Conservation (phyloP, 148 eudicot species). For the Rhododendron mucronatum region DNA sequence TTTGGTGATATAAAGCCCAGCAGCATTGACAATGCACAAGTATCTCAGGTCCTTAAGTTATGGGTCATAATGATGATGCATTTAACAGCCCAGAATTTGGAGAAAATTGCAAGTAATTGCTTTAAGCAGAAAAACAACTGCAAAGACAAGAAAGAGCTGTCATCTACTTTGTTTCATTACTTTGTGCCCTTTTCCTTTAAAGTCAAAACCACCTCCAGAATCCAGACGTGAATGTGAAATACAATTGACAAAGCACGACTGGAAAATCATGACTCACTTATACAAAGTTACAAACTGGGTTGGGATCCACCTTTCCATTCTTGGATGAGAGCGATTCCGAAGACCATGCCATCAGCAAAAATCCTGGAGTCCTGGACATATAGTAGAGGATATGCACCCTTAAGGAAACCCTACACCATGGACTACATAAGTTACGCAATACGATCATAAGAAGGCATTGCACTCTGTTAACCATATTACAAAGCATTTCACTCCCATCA, state of each 20-base stretch:
- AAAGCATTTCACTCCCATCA: neutral
- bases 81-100: neutral
- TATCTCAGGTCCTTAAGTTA: neutral
- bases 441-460: neutral
- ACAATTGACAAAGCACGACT: neutral
- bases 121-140: neutral
- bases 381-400: neutral
- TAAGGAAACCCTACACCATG: neutral
- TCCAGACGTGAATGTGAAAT: neutral
- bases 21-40: neutral
- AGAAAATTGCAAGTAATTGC: neutral
- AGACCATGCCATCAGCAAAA: neutral
- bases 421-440: neutral
- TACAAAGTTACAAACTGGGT: neutral
- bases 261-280: neutral
- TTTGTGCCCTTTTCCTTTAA: neutral
- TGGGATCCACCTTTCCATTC: neutral
- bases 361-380: neutral
- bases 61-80: neutral
- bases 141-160: neutral
- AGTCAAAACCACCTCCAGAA: neutral
- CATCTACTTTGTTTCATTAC: neutral
- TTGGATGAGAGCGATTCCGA: neutral
- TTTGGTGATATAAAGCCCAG: neutral
- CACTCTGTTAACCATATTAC: no score